Percentiles rank a stretch among this genome's conserved stretches.
Evolutionary conservation across 2,329 filamentous ascomycete species (phyloP).

Genomic region (Aschersonia sp.): DNA sequence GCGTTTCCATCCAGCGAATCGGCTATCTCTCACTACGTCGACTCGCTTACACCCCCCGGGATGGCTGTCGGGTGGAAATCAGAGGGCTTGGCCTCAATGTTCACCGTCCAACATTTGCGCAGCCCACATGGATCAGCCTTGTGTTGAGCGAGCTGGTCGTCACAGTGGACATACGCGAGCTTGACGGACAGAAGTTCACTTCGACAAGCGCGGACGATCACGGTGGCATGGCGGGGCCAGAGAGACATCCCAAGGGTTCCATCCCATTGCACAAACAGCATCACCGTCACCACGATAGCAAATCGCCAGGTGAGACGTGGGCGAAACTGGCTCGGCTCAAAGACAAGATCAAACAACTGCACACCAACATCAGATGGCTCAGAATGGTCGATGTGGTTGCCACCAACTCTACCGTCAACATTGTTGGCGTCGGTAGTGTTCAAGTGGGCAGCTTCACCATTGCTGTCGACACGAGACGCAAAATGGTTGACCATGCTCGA

Average conservation of each 20-base stretch:
- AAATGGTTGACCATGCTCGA: slow-evolving; percentile 80
- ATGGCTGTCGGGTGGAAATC: slow-evolving; percentile 82
- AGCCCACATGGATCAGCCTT: slow-evolving; percentile 91
- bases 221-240: slow-evolving; percentile 9
- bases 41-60: slow-evolving; percentile 75
- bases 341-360: slow-evolving; percentile 72
- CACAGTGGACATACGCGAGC: slow-evolving; percentile 59
- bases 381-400: slow-evolving; percentile 80
- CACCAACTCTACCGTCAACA: slow-evolving; percentile 59
- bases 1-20: slow-evolving; percentile 87
- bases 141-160: slow-evolving; percentile 75
- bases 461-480: slow-evolving; percentile 78
- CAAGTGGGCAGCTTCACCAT: slow-evolving; percentile 75
- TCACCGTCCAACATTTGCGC: slow-evolving; percentile 89
- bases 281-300: slow-evolving; percentile 6
- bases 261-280: slow-evolving; percentile 5
- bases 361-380: slow-evolving; percentile 78
- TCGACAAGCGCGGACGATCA: slow-evolving; percentile 15
- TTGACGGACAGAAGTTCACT: slow-evolving; percentile 35
- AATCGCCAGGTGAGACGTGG: slow-evolving; percentile 60
- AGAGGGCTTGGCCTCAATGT: slow-evolving; percentile 76
- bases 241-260: slow-evolving; percentile 10
- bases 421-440: slow-evolving; percentile 70
- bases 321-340: slow-evolving; percentile 63
- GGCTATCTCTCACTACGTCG: slow-evolving; percentile 86